Percentiles rank a stretch among this genome's conserved stretches.
These are phyloP conservation scores for Chalciporus sp. DNA, from an alignment of 1,284 basidiomycete species.

Conservation along the genomic window DNA sequence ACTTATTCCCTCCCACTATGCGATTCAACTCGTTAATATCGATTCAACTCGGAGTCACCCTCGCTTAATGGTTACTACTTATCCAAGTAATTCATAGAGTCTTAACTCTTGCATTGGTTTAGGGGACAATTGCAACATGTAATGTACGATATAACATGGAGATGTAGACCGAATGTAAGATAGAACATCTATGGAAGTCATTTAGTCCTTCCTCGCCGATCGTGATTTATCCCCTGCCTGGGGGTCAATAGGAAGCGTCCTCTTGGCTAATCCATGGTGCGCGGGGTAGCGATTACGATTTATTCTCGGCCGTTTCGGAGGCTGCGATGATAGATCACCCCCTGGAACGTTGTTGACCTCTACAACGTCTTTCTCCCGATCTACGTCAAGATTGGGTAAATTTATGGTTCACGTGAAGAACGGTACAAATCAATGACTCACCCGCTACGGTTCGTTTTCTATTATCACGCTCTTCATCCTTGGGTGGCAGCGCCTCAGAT, in stretches of 20 bases:
- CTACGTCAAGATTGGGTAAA: constrained; percentile 16
- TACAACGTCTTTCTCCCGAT: constrained; percentile 39
- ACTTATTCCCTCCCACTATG: constrained; percentile 14
- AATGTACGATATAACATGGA: constrained; percentile 26
- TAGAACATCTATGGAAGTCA: constrained; percentile 9
- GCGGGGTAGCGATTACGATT: constrained; percentile 46
- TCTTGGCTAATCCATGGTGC: constrained; percentile 51
- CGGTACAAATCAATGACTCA: constrained; percentile 35
- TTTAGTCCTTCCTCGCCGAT: constrained; percentile 50
- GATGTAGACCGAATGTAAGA: constrained; percentile 13
- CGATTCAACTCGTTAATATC: constrained; percentile 42
- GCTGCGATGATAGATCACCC: constrained; percentile 26
- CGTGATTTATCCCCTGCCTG: constrained; percentile 56
- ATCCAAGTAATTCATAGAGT: constrained; percentile 24
- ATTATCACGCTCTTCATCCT: constrained; percentile 66
- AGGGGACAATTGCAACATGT: constrained; percentile 11
- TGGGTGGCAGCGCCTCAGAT: constrained; percentile 37
- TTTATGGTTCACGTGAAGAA: constrained; percentile 4
- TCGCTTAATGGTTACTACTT: constrained; percentile 20
- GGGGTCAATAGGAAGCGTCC: constrained; percentile 61
- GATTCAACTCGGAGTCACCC: constrained; percentile 38
- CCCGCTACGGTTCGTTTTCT: constrained; percentile 71
- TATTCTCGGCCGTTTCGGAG: constrained; percentile 50
- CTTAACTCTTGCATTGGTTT: constrained; percentile 12
- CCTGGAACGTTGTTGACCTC: constrained; percentile 22